Percentiles rank a stretch among this genome's conserved stretches.
phyloP scores from a whole-genome alignment of 2,329 filamentous ascomycete genomes.

The Drechslerella coelobrocha region DNA sequence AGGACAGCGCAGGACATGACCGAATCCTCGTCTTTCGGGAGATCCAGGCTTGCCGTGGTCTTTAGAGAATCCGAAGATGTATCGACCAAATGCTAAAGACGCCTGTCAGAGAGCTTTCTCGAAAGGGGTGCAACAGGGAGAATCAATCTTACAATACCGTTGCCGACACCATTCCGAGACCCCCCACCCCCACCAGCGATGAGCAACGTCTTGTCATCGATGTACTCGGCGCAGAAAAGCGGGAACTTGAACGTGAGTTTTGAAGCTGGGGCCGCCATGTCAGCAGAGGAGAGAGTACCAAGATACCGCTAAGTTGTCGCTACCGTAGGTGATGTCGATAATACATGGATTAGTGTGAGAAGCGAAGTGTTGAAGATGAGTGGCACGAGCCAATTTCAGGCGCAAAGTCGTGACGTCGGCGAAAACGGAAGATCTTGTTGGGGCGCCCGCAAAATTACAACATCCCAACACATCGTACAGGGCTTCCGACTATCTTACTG shows the following conservation, averaged over 20 bases:
- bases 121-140: not conserved
- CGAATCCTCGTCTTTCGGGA: slow-evolving; percentile 53
- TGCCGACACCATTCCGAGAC: slow-evolving; percentile 54
- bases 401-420: too few relatives aligned
- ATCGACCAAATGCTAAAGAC: slow-evolving; percentile 33
- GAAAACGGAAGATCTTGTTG: not conserved
- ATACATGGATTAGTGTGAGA: not conserved
- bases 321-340: not conserved
- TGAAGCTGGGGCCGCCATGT: slow-evolving; percentile 53
- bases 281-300: not conserved
- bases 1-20: slow-evolving; percentile 54
- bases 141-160: slow-evolving; percentile 53
- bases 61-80: slow-evolving; percentile 31
- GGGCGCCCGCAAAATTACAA: not conserved
- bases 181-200: slow-evolving; percentile 55
- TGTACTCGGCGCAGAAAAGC: slow-evolving; percentile 54
- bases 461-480: not conserved
- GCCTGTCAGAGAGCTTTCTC: not conserved
- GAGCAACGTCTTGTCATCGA: slow-evolving; percentile 52
- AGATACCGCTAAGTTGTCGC: not conserved
- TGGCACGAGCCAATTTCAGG: slow-evolving; percentile 1
- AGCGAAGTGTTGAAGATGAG: not conserved
- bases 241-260: slow-evolving; percentile 55
- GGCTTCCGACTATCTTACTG: too few relatives aligned
- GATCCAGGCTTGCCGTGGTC: slow-evolving; percentile 50